Base-by-base conservation (phyloP, 148 eudicot species). In the Rhododendron ferrugineum region DNA sequence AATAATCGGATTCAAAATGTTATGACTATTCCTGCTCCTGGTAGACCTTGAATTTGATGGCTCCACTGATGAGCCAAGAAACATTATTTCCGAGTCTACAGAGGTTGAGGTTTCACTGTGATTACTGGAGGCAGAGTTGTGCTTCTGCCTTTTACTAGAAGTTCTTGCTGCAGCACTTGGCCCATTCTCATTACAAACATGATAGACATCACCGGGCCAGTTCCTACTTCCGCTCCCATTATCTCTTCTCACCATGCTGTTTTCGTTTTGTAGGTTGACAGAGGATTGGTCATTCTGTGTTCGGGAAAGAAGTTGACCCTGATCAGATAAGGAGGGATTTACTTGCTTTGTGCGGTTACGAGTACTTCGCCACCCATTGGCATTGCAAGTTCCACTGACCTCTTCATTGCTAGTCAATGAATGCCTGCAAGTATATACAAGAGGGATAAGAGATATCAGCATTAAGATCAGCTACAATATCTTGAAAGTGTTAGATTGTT, bases 321-420 rank as follows among this genome's bases (percentile, higher is more conserved):
- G 75, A 54, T 50, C 79, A 76, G 88, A 79, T 42, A 83, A 77
- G 3, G 87, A 70, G n/a, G 58, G 8, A 75, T 80, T 85, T 26
- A 78, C 74, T 64, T 84, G 83, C 68, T 84, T 82, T 20, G 83
- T 84, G 80, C 83, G 89, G 78, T 83, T 86, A 73, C 66, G 90
- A 6, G 91, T 89, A 79, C 85, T 92, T 90, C 84, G 88, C 91
- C 92, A 92, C 78, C 89, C 94, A 75, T 10, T 86, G 75, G 81
- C 47, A 79, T 66, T 83, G 87, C 83, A 78, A 18, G 82, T 79
- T 86, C 68, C 87, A 34, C 58, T 66, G 46, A 75, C 80, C 62
- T 88, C 88, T 70, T 78, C 87, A 85, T 49, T 50, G 28, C 46
- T 64, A 79, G 80, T 68, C 66, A 68, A 8, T 36, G 84, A 89